Base-by-base conservation (phyloP, 169 alveolate genomes). In the Babesia sp. region DNA sequence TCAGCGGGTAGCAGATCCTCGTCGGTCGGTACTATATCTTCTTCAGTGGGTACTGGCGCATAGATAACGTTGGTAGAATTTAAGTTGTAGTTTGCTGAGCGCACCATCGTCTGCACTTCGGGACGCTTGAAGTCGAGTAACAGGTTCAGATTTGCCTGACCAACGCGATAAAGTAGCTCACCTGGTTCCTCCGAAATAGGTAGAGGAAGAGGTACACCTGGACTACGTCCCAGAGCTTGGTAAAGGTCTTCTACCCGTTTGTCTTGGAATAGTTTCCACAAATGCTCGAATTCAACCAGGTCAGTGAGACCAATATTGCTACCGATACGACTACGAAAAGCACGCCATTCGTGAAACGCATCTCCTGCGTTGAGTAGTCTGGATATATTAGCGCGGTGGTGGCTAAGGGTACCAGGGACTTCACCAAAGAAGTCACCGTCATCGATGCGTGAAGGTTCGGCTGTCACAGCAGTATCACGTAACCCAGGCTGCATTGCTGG, bases 261-360 rank as follows among this genome's bases (percentile, higher is more conserved):
- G 22, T 64, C 74, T 51, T 64, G 74, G 74, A 64, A 64, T 20
- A 50, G 24, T 29, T 50, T 44, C 74, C 74, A 64, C 61, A 34
- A n/a, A 31, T 79, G 81, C 50, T 79, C 87, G 39, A 79, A 79
- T 41, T 79, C 87, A 2, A 79, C 66, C 53, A 79, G 53, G 34
- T 79, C 66, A 3, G 87, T 24, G 14, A 79, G 54, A 9, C 59
- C 20, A 16, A 79, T 64, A 5, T 54, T 41, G 33, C 50, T 34
- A 16, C 48, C 37, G 1, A 79, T 24, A n/a, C 57, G 45, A 33
- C 39, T 50, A 36, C 77, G 60, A 71, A 44, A 79, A 28, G 59
- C 58, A 7, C 67, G 26, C 87, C 87, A 79, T 51, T 71, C 75
- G 71, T 79, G 54, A 3, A 41, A 42, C 7, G 37, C 44, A 36